Evolutionary conservation across 2,329 filamentous ascomycete species (phyloP), one percentile per base, ranked within the genome.

Genomic region (Aspergillus ochraceoroseus): DNA sequence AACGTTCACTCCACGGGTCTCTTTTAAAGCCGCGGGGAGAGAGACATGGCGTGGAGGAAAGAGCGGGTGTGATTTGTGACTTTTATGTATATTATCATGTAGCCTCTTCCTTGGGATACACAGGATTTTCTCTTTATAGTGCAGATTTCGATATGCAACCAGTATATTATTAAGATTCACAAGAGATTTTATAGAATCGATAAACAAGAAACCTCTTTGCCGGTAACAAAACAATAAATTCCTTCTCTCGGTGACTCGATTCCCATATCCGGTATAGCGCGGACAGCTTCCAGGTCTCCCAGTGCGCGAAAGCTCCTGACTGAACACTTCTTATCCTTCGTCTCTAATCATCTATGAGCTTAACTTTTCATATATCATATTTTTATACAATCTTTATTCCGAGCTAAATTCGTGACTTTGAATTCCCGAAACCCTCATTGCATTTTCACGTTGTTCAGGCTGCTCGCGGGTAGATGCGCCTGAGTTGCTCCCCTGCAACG

Each of bases 191-290:
- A n/a, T 20, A 18, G 8, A 36, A n/a, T n/a, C n/a, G n/a, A n/a
- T n/a, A n/a, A n/a, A n/a, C n/a, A n/a, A n/a, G n/a, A n/a, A n/a
- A n/a, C n/a, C n/a, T n/a, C n/a, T n/a, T n/a, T n/a, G n/a, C n/a
- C n/a, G n/a, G n/a, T n/a, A n/a, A n/a, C n/a, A n/a, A n/a, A n/a
- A n/a, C n/a, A n/a, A n/a, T n/a, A n/a, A n/a, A n/a, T n/a, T n/a
- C n/a, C n/a, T n/a, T n/a, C n/a, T n/a, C n/a, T n/a, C n/a, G n/a
- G n/a, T n/a, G 15, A 26, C 30, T 32, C 7, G 23, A 28, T 50
- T 54, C 19, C 59, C 55, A 9, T 48, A 62, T 44, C 18, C 15
- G 54, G 59, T 44, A 53, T 62, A 62, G 59, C 56, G 59, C 46
- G 29, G 44, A 47, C 42, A 57, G 52, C 56, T 57, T 48, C 51